Percentiles rank a stretch among this genome's conserved stretches.
These are phyloP conservation scores for Bonia amplexicaulis DNA, from an alignment of 176 grass and related monocot genomes.

Conservation along the genomic window DNA sequence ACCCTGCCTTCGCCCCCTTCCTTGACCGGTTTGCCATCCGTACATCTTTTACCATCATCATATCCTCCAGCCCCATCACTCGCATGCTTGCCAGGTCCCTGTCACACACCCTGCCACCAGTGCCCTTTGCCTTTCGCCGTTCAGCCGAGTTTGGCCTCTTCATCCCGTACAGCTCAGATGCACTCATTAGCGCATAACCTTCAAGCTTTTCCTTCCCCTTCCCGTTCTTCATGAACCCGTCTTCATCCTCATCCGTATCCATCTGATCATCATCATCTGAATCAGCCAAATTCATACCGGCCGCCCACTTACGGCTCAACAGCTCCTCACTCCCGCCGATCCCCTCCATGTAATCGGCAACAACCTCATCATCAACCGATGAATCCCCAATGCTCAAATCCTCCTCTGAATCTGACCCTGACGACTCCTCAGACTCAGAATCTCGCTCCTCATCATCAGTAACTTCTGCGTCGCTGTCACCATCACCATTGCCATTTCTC, in stretches of 20 bases:
- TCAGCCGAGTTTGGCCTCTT: constrained; percentile 43
- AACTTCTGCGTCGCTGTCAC: constrained; percentile 14
- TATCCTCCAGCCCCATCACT: constrained; percentile 48
- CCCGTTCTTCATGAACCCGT: constrained; percentile 45
- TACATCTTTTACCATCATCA: constrained; percentile 58
- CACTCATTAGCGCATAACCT: constrained; percentile 59
- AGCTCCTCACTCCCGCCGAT: constrained; percentile 56
- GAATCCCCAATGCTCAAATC: constrained; percentile 35
- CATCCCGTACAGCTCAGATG: constrained; percentile 72
- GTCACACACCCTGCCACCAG: neutral
- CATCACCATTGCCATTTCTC: constrained; percentile 24
- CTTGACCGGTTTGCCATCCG: constrained; percentile 32
- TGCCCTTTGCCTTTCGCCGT: constrained; percentile 31
- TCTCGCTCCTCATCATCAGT: constrained; percentile 23
- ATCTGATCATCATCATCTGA: constrained; percentile 37
- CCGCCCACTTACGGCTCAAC: constrained; percentile 38
- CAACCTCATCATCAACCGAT: constrained; percentile 64
- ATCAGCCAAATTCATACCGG: constrained; percentile 49
- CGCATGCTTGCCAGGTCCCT: constrained; percentile 30
- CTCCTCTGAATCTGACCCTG: constrained; percentile 26
- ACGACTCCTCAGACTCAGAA: constrained; percentile 10
- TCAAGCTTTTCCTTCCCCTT: constrained; percentile 40
- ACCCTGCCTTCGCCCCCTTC: constrained; percentile 30
- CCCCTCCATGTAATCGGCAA: constrained; percentile 79
- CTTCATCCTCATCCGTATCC: constrained; percentile 54